Evolutionary conservation across 106 monocot species (phyloP), one percentile per base, ranked within the genome.

Genomic region (Apostasia shenzhenica): DNA sequence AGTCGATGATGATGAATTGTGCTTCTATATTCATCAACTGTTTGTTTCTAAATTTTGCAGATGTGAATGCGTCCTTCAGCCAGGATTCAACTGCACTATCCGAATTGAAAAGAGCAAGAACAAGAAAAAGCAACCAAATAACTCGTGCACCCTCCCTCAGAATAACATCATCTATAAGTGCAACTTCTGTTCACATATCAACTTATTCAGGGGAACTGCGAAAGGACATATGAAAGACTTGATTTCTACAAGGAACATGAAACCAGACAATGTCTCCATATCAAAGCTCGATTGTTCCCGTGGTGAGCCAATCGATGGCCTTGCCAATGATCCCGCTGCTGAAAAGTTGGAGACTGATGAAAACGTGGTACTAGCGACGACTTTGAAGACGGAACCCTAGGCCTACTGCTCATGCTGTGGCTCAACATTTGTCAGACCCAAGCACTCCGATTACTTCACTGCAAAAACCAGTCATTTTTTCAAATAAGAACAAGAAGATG

Each of bases 71-170:
- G 54, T 83, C 61, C 65, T 87, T 53, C 77, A 80, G 10, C 83
- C 87, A 5, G 87, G 87, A 7, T 68, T 70, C 44, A 87, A 83
- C 67, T 87, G 87, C 78, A 87, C 81, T 4, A 61, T 87, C 14
- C 80, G 87, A 44, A 78, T 83, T 45, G 78, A 80, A 67, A 87
- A 83, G 50, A 74, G 44, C 14, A 37, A 0, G 52, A 77, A 60
- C 5, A 83, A 81, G 68, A 39, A 37, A 39, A 83, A 42, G 61
- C 59, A 50, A 9, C 64, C 37, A 6, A 71, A 78, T 14, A 79
- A 80, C 48, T 44, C 69, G 2, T 1, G 38, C 13, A 9, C 55
- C 14, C 45, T 59, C 5, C 63, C 13, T 52, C 73, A 80, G 67
- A 84, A 84, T 75, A 81, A 70, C 61, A 68, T 81, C 12, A 58